Evolutionary conservation across 805 yeast species (phyloP).

Genomic region (Danielia reshetovae): DNA sequence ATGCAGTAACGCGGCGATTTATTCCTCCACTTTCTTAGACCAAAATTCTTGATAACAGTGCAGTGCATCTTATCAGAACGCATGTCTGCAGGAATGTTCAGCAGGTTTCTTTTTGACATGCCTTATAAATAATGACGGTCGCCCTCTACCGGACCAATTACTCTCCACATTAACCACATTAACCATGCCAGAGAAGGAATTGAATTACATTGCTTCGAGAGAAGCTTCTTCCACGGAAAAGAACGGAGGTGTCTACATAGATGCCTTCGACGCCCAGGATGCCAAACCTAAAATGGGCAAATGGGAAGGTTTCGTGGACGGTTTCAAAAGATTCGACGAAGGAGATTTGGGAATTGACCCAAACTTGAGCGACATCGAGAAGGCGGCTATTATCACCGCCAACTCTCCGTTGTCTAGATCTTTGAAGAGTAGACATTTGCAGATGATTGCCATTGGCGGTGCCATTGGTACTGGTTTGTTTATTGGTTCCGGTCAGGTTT

Average conservation of each 20-base stretch:
- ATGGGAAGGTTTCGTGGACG: conserved; percentile 24
- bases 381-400: conserved; percentile 47
- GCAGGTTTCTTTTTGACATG: too few relatives aligned
- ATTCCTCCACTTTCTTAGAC: not conserved
- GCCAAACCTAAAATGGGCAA: conserved; percentile 11
- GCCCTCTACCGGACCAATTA: too few relatives aligned
- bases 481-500: conserved; percentile 57
- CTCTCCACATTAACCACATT: too few relatives aligned
- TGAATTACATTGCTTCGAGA: conserved; percentile 36
- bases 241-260: conserved; percentile 35
- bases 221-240: conserved; percentile 36
- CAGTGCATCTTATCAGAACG: conserved; percentile 3
- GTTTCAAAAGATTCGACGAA: conserved; percentile 30
- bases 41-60: too few relatives aligned
- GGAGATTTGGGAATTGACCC: conserved; percentile 42
- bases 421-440: conserved; percentile 55
- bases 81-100: too few relatives aligned
- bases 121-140: too few relatives aligned
- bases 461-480: conserved; percentile 68
- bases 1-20: conserved; percentile 1
- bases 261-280: conserved; percentile 24
- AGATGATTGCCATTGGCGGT: conserved; percentile 67
- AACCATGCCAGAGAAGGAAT: conserved; percentile 39
- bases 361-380: conserved; percentile 37
- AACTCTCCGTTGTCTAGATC: conserved; percentile 55